phyloP scores from a whole-genome alignment of 2,329 filamentous ascomycete species.

The Nigrospora osmanthi region DNA sequence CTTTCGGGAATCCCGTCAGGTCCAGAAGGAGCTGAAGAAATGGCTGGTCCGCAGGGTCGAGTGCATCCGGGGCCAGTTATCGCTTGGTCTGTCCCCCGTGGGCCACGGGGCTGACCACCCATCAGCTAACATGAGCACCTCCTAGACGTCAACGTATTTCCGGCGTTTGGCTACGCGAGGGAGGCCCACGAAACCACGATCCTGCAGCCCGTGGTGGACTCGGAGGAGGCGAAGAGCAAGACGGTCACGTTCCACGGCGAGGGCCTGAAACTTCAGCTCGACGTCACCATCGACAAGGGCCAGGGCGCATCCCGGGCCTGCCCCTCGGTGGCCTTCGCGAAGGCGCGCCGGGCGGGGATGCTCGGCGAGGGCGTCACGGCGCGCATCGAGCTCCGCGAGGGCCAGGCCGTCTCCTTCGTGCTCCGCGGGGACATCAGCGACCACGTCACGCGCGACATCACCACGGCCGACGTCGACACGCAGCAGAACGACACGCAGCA shows the following conservation, averaged over 20 bases:
- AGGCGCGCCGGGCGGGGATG: slow-evolving; percentile 41
- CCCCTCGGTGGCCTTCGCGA: slow-evolving; percentile 48
- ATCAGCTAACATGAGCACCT: neutral
- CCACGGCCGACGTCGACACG: slow-evolving; percentile 46
- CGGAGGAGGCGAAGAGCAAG: slow-evolving; percentile 39
- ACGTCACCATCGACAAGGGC: slow-evolving; percentile 58
- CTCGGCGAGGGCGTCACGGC: slow-evolving; percentile 57
- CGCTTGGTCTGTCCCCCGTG: slow-evolving; percentile 35
- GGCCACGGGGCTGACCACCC: neutral
- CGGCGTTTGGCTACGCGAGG: slow-evolving; percentile 63
- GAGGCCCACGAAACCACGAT: slow-evolving; percentile 55
- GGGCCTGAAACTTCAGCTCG: slow-evolving; percentile 54
- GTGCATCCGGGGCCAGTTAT: slow-evolving; percentile 60
- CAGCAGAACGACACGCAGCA: slow-evolving; percentile 63
- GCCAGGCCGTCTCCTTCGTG: slow-evolving; percentile 62
- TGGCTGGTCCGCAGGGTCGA: slow-evolving; percentile 67
- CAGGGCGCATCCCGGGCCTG: slow-evolving; percentile 36
- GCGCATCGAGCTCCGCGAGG: slow-evolving; percentile 51
- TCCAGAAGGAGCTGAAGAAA: slow-evolving; percentile 57
- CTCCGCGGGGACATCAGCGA: slow-evolving; percentile 53
- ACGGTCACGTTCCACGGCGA: slow-evolving; percentile 56
- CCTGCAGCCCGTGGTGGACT: slow-evolving; percentile 31
- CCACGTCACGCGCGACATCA: slow-evolving; percentile 51
- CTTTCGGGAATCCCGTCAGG: slow-evolving; percentile 43
- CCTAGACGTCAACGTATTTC: slow-evolving; percentile 59